Base-by-base conservation (phyloP, 495 filamentous ascomycete species). In the Bryoglossum gracile region DNA sequence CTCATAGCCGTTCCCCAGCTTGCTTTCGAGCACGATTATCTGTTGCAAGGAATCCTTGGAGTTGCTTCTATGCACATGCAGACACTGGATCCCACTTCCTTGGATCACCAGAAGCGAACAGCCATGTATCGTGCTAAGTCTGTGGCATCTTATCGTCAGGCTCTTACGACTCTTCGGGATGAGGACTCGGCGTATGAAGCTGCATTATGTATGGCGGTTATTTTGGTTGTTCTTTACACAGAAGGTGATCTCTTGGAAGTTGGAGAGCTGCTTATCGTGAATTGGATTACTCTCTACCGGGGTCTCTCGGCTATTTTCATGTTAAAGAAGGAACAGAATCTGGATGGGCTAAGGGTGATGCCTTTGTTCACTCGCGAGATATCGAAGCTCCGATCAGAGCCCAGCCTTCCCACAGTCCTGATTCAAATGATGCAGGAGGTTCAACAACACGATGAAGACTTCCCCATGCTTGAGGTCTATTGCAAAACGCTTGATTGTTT, bases 11-110 rank as follows among this genome's bases (percentile, higher is more conserved):
- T 75, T 11, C 63, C 71, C 33, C 63, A 73, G 42, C 64, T 72
- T 18, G 73, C 70, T 34, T 71, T 73, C 42, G 51, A 62, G 36
- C 65, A 62, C 24, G 69, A 68, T 1, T 77, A 72, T 38, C 62
- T 77, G n/a, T 68, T 77, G 65, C 58, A 76, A 45, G 65, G 62
- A 35, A 21, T 76, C 4, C 68, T 76, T 46, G 71, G 62, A n/a
- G 57, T 73, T 8, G 56, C 74, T 3, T 66, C 72, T 6, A 55
- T 69, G 22, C 70, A 75, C 49, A 57, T 68, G 45, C 65, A 65
- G 43, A 50, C 39, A 4, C 50, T 70, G 22, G 48, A 59, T 28
- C 59, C 63, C 5, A 4, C 41, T 26, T 38, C 55, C 4, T 14
- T 18, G 3, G 16, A 62, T 46, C n/a, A 38, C 58, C 19, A 40